These are phyloP conservation scores for Cornus florida DNA, from an alignment of 148 eudicot genomes.

Conservation along the genomic window DNA sequence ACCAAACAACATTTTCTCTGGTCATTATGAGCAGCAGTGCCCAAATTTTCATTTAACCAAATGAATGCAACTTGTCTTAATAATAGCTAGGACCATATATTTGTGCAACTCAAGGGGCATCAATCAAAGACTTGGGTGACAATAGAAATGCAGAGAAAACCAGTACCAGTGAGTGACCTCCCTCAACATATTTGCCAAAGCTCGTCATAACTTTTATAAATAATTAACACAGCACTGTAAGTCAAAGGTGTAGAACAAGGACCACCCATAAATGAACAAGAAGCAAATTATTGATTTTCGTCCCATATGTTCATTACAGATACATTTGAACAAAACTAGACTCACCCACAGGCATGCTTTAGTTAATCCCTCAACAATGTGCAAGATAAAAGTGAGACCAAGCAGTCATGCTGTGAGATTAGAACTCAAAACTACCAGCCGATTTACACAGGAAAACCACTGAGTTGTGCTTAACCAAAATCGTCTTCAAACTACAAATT, in stretches of 20 bases:
- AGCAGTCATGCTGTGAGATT: constrained; percentile 4
- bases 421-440: constrained; percentile 1
- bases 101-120: background rate
- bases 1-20: too few relatives aligned
- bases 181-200: background rate
- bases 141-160: background rate
- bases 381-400: constrained; percentile 6
- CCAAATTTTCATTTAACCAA: too few relatives aligned
- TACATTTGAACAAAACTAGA: background rate
- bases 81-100: too few relatives aligned
- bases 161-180: background rate
- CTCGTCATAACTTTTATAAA: background rate
- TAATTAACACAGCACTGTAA: background rate
- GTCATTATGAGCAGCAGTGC: too few relatives aligned
- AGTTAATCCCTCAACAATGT: constrained; percentile 1
- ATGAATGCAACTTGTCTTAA: background rate
- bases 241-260: background rate
- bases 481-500: constrained; percentile 34
- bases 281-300: background rate
- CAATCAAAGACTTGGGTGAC: background rate
- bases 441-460: constrained; percentile 3
- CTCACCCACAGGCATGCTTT: constrained; percentile 8
- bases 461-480: background rate
- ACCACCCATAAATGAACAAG: background rate
- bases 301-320: background rate